Base-by-base conservation (phyloP, 805 yeast species). In the Wickerhamomyces queroliae region DNA sequence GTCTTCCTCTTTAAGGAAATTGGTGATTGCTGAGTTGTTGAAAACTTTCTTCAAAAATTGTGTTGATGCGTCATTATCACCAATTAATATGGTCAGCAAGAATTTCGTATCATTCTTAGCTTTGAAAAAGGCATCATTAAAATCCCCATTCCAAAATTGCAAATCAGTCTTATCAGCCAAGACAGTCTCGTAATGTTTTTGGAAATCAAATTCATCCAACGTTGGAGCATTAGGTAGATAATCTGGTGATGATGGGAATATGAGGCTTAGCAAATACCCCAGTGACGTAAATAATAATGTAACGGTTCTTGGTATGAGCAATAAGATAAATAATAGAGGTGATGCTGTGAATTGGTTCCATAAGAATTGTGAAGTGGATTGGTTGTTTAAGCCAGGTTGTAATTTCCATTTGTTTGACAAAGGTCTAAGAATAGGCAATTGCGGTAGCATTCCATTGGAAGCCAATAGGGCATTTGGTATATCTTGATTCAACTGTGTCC, bases 281-380 rank as follows among this genome's bases (percentile, higher is more conserved):
- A 70, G 39, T 1, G 76, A 67, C 10, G 66, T 52, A 2, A 75
- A 50, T 8, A 75, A 38, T 9, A 64, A 61, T 35, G 75, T 61
- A 8, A 76, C 35, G 2, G 78, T 48, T 40, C 66, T 70, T 11
- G 89, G 90, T 10, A 83, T 57, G 7, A 81, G 44, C 54, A 80
- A 56, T 2, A 83, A 48, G 2, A 80, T 52, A 37, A 80, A 63
- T 49, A 81, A 52, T 7, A 78, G 39, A 2, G 80, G 72, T 12
- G 50, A 46, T 13, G 43, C 37, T 18, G 44, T 18, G 24, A 49
- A 38, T n/a, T 33, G 32, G 33, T 44, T 13, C 32, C 32, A 33
- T 16, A 38, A 7, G 2, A 26, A 12, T 12, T 30, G 33, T n/a
- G n/a, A n/a, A 27, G 15, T 28, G 8, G 27, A 7, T 18, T 26